These are phyloP conservation scores for Tylopilus sp. DNA, from an alignment of 768 basidiomycete genomes.

Conservation along the genomic window DNA sequence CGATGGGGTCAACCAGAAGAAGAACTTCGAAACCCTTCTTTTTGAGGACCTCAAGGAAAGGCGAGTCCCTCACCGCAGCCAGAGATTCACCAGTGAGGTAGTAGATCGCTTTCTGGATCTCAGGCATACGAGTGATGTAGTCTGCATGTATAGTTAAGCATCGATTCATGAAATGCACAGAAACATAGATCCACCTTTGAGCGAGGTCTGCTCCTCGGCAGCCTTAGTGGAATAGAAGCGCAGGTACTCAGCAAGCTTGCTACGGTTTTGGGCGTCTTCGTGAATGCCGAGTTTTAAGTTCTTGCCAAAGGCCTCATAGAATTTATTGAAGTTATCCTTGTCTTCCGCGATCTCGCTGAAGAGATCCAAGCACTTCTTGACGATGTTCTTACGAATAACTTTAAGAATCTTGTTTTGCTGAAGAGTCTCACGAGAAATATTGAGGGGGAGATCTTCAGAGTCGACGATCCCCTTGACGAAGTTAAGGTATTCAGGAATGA, in stretches of 20 bases:
- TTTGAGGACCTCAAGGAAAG: slow-evolving; percentile 99
- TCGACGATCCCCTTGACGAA: slow-evolving; percentile 99
- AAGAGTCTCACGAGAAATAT: slow-evolving; percentile 99
- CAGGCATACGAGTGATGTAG: slow-evolving; percentile 99
- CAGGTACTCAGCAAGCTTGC: slow-evolving; percentile 98
- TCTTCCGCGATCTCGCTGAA: slow-evolving; percentile 97
- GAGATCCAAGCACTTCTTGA: slow-evolving; percentile 96
- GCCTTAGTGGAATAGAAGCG: slow-evolving; percentile 98
- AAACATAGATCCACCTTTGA: slow-evolving; percentile 64
- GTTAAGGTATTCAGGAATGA: slow-evolving; percentile 99
- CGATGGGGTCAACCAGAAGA: slow-evolving; percentile 96
- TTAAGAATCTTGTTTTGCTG: slow-evolving; percentile 99
- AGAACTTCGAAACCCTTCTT: slow-evolving; percentile 99
- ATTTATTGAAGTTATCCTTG: slow-evolving; percentile 97
- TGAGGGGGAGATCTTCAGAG: slow-evolving; percentile 98
- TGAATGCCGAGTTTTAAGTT: slow-evolving; percentile 99
- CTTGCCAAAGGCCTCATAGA: slow-evolving; percentile 98
- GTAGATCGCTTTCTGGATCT: slow-evolving; percentile 98
- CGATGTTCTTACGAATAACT: slow-evolving; percentile 98
- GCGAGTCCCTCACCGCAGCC: slow-evolving; percentile 84
- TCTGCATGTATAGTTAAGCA: slow-evolving; percentile 42
- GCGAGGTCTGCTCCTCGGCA: slow-evolving; percentile 82
- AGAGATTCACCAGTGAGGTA: slow-evolving; percentile 99
- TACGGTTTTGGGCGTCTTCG: slow-evolving; percentile 97
- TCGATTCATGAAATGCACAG: neutral